Conservation (phyloP, 2,329 filamentous ascomycete genomes). For the Trichoderma cornu-damae region DNA sequence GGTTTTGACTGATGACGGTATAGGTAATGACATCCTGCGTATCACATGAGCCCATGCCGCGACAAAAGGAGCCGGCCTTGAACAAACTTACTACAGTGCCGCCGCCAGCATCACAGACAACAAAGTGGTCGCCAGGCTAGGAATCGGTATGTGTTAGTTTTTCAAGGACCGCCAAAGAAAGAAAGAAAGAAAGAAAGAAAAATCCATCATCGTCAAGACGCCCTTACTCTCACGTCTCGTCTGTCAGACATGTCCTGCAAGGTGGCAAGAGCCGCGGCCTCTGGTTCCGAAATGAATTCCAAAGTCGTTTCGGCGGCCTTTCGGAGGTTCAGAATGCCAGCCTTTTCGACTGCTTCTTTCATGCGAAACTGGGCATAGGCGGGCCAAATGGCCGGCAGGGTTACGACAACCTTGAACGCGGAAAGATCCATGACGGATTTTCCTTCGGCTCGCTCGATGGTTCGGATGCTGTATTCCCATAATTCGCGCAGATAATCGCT, state of each 20-base stretch:
- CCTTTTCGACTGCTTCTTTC: constrained; percentile 30
- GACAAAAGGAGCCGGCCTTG: too few species aligned
- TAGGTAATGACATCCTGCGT: constrained; percentile 41
- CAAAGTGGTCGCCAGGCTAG: constrained; percentile 25
- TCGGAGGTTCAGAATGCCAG: constrained; percentile 34
- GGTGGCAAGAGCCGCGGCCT: constrained; percentile 40
- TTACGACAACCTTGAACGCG: constrained; percentile 37
- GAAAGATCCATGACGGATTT: constrained; percentile 22
- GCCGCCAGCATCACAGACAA: constrained; percentile 37
- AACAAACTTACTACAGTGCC: constrained; percentile 31
- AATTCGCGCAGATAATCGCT: constrained; percentile 31
- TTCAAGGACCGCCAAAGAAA: too few species aligned
- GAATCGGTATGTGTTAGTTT: too few species aligned
- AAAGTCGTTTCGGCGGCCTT: constrained; percentile 29
- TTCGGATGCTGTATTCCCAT: constrained; percentile 30
- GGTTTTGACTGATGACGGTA: constrained; percentile 20
- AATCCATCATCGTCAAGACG: accelerated
- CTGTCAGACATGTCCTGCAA: constrained; percentile 29
- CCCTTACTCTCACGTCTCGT: constrained; percentile 22
- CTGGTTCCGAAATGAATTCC: constrained; percentile 39
- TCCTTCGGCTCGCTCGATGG: constrained; percentile 28
- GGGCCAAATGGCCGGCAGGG: constrained; percentile 44
- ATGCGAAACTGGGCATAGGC: constrained; percentile 36
- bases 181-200: not conserved
- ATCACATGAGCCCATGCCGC: not conserved